Evolutionary conservation across 2,329 filamentous ascomycete species (phyloP).

Genomic region (Curvularia eragrostidis): DNA sequence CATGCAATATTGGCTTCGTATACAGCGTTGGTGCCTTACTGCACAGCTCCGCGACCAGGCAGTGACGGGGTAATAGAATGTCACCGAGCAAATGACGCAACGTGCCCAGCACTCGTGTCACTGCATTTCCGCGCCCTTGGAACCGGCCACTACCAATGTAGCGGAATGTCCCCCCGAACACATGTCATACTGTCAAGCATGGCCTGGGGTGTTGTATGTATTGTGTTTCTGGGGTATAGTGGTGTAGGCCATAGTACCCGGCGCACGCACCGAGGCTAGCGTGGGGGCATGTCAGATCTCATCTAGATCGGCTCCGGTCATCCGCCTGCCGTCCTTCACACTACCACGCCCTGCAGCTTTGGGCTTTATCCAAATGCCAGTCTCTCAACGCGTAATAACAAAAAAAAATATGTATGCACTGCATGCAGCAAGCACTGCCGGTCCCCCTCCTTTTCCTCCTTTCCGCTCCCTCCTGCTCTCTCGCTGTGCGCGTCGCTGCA

Average conservation of each 20-base stretch:
- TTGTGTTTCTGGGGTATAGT: neutral
- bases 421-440: neutral
- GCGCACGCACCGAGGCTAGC: neutral
- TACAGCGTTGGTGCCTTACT: neutral
- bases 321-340: neutral
- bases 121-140: neutral
- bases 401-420: neutral
- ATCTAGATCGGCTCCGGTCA: neutral
- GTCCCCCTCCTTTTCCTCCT: neutral
- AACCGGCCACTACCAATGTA: neutral
- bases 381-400: neutral
- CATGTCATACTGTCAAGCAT: neutral
- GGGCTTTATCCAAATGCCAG: neutral
- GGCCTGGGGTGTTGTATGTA: neutral
- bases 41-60: neutral
- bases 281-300: conserved; percentile 3
- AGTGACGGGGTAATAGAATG: neutral
- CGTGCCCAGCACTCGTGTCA: neutral
- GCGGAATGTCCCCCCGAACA: neutral
- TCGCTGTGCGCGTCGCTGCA: too few species aligned
- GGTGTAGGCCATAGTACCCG: neutral
- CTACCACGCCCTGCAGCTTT: neutral
- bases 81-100: neutral
- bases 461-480: neutral
- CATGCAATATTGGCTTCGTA: neutral